Percentiles rank a stretch among this genome's conserved stretches.
These are phyloP conservation scores for Nicotiana benthamiana DNA, from an alignment of 257 asterid species.

Conservation along the genomic window DNA sequence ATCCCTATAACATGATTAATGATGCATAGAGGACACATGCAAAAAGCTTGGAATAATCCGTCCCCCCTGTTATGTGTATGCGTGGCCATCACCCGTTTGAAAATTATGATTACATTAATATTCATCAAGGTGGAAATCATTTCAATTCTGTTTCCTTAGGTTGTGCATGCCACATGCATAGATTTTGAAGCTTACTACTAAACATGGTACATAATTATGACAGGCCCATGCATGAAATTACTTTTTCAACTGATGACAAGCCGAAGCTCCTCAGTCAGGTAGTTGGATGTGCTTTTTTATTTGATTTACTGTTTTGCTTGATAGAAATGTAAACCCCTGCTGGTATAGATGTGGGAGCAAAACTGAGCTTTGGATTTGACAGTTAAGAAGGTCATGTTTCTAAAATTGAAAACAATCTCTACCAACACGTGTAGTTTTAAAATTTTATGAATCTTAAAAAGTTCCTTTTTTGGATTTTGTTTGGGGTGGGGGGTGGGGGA, in stretches of 20 bases:
- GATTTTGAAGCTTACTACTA: not conserved
- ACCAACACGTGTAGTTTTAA: not conserved
- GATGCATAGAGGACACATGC: not conserved
- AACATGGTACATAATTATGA: conserved; percentile 13
- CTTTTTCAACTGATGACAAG: conserved; percentile 85
- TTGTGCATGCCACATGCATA: not conserved
- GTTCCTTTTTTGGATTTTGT: not conserved
- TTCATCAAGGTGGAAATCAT: not conserved
- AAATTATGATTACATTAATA: not conserved
- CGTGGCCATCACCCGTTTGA: not conserved
- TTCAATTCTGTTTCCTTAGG: not conserved
- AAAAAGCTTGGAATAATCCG: not conserved
- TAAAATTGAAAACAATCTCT: not conserved
- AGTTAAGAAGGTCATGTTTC: not conserved
- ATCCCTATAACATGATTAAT: not conserved
- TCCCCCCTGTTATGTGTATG: not conserved
- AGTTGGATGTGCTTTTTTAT: conserved; percentile 11
- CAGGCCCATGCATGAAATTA: conserved; percentile 99
- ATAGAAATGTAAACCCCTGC: not conserved
- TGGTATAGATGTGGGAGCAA: not conserved
- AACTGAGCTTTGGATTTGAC: not conserved
- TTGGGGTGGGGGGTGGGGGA: not conserved
- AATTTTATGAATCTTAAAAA: not conserved
- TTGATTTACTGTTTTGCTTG: not conserved
- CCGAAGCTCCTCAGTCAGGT: conserved; percentile 99